A percentile compares a stretch with the other conserved stretches of the same genome.
These are phyloP conservation scores for Endocalyx cinctus DNA, from an alignment of 2,329 filamentous ascomycete genomes.

Conservation along the genomic window DNA sequence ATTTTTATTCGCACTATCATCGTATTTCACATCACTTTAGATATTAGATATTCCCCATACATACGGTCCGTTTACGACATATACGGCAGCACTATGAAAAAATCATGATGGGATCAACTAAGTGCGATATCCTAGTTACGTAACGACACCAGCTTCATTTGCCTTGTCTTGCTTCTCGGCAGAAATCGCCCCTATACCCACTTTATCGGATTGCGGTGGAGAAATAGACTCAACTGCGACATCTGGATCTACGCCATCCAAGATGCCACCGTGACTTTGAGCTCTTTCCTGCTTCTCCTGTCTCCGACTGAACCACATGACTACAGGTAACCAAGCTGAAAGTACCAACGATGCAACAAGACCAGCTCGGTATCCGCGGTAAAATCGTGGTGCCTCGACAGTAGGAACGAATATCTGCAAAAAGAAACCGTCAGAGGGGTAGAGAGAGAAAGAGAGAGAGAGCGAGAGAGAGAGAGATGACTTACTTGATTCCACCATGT, in stretches of 20 bases:
- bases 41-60: too few relatives aligned
- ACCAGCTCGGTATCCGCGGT: constrained; percentile 14
- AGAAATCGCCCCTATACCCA: background rate
- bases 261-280: background rate
- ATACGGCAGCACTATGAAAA: too few relatives aligned
- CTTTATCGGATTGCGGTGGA: background rate
- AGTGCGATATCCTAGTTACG: too few relatives aligned
- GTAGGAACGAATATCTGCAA: constrained; percentile 19
- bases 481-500: constrained; percentile 16
- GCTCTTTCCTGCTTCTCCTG: constrained; percentile 8
- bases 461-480: background rate
- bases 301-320: constrained; percentile 14
- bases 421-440: background rate
- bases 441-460: background rate
- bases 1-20: too few relatives aligned
- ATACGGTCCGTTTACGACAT: too few relatives aligned
- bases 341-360: constrained; percentile 14
- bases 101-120: too few relatives aligned
- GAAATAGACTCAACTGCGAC: background rate
- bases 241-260: too few relatives aligned
- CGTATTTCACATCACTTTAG: too few relatives aligned
- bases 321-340: constrained; percentile 19
- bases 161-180: background rate
- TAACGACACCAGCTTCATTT: background rate
- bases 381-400: constrained; percentile 15